Conservation (phyloP, 192 early-diverging fungal species). For the Allomyces javanicus region DNA sequence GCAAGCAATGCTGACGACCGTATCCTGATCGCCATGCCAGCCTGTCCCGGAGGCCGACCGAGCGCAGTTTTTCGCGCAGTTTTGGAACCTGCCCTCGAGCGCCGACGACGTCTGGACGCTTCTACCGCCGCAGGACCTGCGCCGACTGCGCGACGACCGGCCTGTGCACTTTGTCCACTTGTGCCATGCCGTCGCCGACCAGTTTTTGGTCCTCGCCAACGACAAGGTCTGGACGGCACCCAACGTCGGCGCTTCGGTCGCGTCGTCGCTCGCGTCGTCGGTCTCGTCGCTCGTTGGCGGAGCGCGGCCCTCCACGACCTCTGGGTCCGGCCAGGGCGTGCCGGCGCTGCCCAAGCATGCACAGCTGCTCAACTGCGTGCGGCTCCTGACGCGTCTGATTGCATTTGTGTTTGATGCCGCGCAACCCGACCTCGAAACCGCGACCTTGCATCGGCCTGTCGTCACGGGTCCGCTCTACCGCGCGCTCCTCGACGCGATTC, state of each 20-base stretch:
- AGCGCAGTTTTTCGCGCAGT: background rate
- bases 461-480: background rate
- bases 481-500: background rate
- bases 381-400: background rate
- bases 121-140: background rate
- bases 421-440: background rate
- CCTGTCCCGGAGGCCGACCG: background rate
- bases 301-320: too few species aligned
- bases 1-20: too few species aligned
- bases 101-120: background rate
- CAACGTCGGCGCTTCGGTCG: too few species aligned
- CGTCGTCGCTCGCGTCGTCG: too few species aligned
- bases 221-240: background rate
- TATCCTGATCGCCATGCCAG: too few species aligned
- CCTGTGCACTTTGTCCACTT: background rate
- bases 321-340: background rate
- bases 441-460: background rate
- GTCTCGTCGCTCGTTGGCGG: too few species aligned
- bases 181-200: background rate
- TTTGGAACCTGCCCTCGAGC: background rate
- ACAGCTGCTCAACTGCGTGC: conserved; percentile 1
- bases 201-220: background rate
- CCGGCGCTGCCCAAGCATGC: background rate
- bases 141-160: background rate
- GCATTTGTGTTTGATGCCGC: background rate